phyloP scores from a whole-genome alignment of 495 filamentous ascomycete genomes.

The Aspergillus heteromorphus region DNA sequence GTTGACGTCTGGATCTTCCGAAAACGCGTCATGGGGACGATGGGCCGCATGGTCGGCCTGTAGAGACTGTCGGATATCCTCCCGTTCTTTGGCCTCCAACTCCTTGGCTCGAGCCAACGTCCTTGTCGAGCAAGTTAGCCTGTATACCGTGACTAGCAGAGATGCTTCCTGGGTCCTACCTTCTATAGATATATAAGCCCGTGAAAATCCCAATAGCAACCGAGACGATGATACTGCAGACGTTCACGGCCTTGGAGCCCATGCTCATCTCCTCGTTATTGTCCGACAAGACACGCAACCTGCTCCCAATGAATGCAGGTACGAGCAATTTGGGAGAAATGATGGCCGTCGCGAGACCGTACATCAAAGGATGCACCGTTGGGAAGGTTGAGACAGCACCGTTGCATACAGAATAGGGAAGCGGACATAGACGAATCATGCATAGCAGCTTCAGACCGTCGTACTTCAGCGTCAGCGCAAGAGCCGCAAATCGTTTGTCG shows the following conservation, averaged over 20 bases:
- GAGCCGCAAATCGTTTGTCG: constrained; percentile 72
- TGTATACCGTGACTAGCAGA: background rate
- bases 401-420: constrained; percentile 94
- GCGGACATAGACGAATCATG: constrained; percentile 89
- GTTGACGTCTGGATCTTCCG: constrained; percentile 42
- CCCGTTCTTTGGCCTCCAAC: constrained; percentile 75
- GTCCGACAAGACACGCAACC: constrained; percentile 59
- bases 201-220: constrained; percentile 65
- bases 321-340: constrained; percentile 79
- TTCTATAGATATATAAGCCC: constrained; percentile 79
- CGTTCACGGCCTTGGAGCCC: constrained; percentile 62
- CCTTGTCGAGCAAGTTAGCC: constrained; percentile 25
- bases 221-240: constrained; percentile 70
- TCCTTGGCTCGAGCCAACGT: constrained; percentile 80
- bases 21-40: constrained; percentile 36
- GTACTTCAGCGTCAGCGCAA: constrained; percentile 62
- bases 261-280: constrained; percentile 57
- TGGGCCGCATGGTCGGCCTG: constrained; percentile 36
- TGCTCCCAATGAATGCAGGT: constrained; percentile 85
- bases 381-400: constrained; percentile 91
- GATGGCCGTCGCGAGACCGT: constrained; percentile 73
- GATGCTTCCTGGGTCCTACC: constrained; percentile 25
- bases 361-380: constrained; percentile 70
- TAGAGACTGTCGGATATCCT: constrained; percentile 38
- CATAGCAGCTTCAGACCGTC: constrained; percentile 85